Evolutionary conservation across 139 green algal genomes (phyloP), one percentile per base, ranked within the genome.

Genomic region (Medakamo hakoo): DNA sequence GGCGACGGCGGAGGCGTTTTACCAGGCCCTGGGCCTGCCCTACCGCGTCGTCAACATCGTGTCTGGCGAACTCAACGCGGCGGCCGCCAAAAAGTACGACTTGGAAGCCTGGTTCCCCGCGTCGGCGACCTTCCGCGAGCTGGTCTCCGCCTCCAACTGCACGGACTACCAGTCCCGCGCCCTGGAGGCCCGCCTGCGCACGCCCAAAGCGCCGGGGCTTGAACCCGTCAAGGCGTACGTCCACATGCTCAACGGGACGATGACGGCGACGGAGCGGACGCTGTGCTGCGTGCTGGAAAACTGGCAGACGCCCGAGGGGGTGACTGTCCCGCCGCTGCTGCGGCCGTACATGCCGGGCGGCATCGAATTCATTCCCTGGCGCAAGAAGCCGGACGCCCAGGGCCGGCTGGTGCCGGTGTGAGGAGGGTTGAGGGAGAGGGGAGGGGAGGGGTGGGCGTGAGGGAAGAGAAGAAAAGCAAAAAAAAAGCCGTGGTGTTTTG

Each of bases 11-110:
- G 88, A 94, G 72, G 72, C 72, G 21, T 88, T 87, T 57, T 88
- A 88, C 60, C 66, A 74, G 31, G 63, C 72, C 0, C 74, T 95
- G 57, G 80, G 75, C 20, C 58, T 99, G 20, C 91, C 92, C 1
- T 98, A 98, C 76, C 76, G 64, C 27, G 86, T 98, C 21, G 86
- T 97, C 14, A 95, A 96, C 82, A 99, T 99, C 60, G 93, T 99
- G 32, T 90, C 75, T 2, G 93, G 93, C 2, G 93, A 92, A 73
- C 78, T 99, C 9, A 99, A 99, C 79, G 87, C 96, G 66, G 92
- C 93, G 16, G 93, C 93, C 4, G 86, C 91, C 30, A 99, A 99
- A 72, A 99, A 98, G 82, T 99, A 96, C 66, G 92, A 99, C 74
- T 72, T 99, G 70, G 93, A 99, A 76, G 93, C 93, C 23, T 99